Evolutionary conservation across 129 eudicot species (phyloP).

Genomic region (Chrysanthemum makinoi): DNA sequence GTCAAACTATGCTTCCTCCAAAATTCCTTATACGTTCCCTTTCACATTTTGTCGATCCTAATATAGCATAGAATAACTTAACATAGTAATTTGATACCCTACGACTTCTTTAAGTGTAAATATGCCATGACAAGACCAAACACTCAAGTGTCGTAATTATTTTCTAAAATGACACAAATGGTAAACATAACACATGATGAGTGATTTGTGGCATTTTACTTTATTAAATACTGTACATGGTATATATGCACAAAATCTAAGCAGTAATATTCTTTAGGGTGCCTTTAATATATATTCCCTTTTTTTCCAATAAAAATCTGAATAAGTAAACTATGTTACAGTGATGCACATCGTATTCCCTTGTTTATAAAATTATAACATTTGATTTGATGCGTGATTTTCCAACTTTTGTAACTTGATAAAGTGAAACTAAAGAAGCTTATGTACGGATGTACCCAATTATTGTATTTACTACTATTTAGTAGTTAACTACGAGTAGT

Average conservation of each 20-base stretch:
- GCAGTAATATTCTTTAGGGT: background rate
- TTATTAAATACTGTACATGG: background rate
- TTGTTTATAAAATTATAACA: background rate
- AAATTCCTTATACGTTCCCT: conserved; percentile 3
- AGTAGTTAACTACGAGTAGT: no score
- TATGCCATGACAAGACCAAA: conserved; percentile 23
- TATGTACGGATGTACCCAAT: no score
- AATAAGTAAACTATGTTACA: background rate
- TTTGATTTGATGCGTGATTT: background rate
- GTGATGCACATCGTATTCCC: background rate
- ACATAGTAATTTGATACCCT: conserved; percentile 10
- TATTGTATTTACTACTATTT: no score
- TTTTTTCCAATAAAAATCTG: background rate
- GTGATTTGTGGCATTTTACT: conserved; percentile 8
- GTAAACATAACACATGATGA: conserved; percentile 3
- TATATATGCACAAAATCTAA: background rate
- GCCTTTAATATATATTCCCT: background rate
- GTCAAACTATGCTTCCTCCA: background rate
- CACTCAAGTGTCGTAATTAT: background rate
- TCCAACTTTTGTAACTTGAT: background rate
- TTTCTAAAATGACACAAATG: conserved; percentile 8
- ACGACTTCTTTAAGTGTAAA: background rate
- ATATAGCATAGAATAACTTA: background rate
- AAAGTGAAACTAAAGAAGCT: no score
- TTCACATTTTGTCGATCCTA: conserved; percentile 7